Percentiles rank a stretch among this genome's conserved stretches.
These are phyloP conservation scores for Gentiana macrophylla DNA, from an alignment of 257 asterid genomes.

Conservation along the genomic window DNA sequence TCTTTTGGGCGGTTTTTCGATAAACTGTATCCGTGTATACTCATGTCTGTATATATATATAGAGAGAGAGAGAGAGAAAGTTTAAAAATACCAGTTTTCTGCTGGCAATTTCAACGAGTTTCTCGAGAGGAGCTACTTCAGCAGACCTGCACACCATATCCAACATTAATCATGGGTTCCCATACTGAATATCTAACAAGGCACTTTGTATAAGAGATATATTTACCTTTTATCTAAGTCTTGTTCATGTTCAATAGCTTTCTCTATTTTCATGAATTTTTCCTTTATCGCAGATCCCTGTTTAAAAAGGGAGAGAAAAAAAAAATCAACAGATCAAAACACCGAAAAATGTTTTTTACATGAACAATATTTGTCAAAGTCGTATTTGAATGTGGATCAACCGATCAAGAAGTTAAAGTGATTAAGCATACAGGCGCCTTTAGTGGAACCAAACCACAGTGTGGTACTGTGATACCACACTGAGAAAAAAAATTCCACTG, in stretches of 20 bases:
- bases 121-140: conserved; percentile 13
- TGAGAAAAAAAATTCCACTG: too few species aligned
- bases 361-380: too few species aligned
- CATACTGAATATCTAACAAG: not conserved
- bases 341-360: not conserved
- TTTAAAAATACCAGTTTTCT: conserved; percentile 3
- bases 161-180: conserved; percentile 1
- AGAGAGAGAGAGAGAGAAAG: too few species aligned
- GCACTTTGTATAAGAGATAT: not conserved
- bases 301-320: not conserved
- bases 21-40: too few species aligned
- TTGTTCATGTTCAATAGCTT: conserved; percentile 10
- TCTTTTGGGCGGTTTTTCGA: too few species aligned
- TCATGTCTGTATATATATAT: too few species aligned
- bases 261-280: conserved; percentile 5
- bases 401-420: not conserved
- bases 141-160: conserved; percentile 9
- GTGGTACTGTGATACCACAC: too few species aligned
- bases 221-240: conserved; percentile 12
- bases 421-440: too few species aligned
- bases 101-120: conserved; percentile 8
- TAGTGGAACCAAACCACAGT: too few species aligned
- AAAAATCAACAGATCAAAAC: not conserved
- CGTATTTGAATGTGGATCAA: not conserved
- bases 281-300: conserved; percentile 3